Percentiles rank a stretch among this genome's conserved stretches.
phyloP scores from a whole-genome alignment of 805 yeast species.

The Metschnikowia reukaufii region DNA sequence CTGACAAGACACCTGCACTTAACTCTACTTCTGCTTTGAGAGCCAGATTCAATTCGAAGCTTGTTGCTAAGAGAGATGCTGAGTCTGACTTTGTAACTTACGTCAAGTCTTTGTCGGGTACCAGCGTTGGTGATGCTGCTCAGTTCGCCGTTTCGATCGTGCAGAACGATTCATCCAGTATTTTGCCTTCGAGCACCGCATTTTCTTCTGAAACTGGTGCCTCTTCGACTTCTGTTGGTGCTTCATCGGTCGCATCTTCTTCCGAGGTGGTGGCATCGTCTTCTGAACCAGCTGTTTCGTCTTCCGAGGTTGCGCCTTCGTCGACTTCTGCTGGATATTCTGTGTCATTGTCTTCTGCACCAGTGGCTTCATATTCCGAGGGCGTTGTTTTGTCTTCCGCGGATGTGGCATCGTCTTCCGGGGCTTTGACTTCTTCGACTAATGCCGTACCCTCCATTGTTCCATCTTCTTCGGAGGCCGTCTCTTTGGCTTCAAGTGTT shows the following conservation, averaged over 20 bases:
- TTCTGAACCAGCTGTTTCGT: too few relatives aligned
- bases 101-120: conserved; percentile 29
- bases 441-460: too few relatives aligned
- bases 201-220: too few relatives aligned
- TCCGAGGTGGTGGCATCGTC: too few relatives aligned
- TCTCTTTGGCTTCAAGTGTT: too few relatives aligned
- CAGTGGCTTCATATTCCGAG: too few relatives aligned
- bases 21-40: conserved; percentile 44
- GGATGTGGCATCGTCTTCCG: too few relatives aligned
- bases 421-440: too few relatives aligned
- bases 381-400: conserved; percentile 5
- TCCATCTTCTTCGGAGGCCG: too few relatives aligned
- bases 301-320: conserved; percentile 16
- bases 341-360: background rate
- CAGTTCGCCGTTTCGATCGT: conserved; percentile 14
- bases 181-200: conserved; percentile 1
- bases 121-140: conserved; percentile 16
- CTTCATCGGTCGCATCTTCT: too few relatives aligned
- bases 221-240: too few relatives aligned
- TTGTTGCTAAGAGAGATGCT: conserved; percentile 35
- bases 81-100: conserved; percentile 23
- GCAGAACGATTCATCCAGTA: too few relatives aligned
- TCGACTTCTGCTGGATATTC: conserved; percentile 15
- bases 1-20: conserved; percentile 27
- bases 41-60: conserved; percentile 32